These are phyloP conservation scores for Penicillium cinerascens DNA, from an alignment of 495 filamentous ascomycete species.

Conservation along the genomic window DNA sequence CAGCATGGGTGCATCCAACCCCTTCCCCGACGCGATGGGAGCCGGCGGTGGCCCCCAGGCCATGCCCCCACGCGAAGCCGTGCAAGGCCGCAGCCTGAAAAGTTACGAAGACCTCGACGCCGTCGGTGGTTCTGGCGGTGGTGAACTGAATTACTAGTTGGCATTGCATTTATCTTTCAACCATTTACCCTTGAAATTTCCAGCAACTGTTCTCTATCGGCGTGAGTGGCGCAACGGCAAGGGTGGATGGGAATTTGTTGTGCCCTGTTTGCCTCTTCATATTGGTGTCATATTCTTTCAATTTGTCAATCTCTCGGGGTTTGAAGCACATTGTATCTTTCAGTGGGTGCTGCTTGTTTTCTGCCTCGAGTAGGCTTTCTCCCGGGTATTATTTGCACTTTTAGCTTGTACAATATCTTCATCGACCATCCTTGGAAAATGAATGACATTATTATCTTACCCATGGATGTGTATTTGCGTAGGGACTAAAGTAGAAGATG, in stretches of 20 bases:
- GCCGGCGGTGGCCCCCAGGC: constrained; percentile 61
- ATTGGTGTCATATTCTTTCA: not conserved
- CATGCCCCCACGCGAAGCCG: constrained; percentile 77
- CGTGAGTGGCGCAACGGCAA: not conserved
- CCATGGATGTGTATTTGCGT: not conserved
- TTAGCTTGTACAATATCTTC: constrained; percentile 5
- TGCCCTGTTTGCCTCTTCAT: not conserved
- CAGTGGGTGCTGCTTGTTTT: not conserved
- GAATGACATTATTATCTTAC: not conserved
- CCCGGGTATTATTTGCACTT: not conserved
- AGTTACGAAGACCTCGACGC: constrained; percentile 98
- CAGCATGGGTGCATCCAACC: constrained; percentile 39
- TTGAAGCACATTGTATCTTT: not conserved
- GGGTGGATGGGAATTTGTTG: not conserved
- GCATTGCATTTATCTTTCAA: not conserved
- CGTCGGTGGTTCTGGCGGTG: constrained; percentile 49
- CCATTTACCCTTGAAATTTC: not conserved
- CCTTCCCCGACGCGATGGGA: constrained; percentile 45
- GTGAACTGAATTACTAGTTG: constrained; percentile 60
- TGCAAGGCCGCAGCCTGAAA: constrained; percentile 85
- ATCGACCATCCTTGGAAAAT: not conserved
- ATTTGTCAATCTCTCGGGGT: not conserved
- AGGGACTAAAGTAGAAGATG: not conserved
- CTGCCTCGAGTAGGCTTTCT: not conserved
- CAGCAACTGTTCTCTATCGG: not conserved